Base-by-base conservation (phyloP, 164 flowering plant genomes). In the Vitis vinifera region DNA sequence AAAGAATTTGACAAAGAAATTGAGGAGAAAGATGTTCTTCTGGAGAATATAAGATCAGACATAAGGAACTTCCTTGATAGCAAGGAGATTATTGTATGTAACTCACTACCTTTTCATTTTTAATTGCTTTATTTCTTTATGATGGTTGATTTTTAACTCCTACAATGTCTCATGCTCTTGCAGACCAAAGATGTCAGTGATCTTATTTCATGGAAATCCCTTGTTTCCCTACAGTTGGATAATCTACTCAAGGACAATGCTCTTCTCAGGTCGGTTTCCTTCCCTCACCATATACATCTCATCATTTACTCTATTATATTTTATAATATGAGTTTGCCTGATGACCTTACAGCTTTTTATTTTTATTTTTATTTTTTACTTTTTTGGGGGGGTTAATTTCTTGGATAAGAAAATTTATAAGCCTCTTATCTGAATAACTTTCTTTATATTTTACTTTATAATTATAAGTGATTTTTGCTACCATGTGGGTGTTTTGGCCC, bases 131-230 rank as follows among this genome's bases (percentile, higher is more conserved):
- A 57, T 63, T 57, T 15, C 17, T 51, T 10, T 1, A 53, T 52
- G 51, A 19, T 29, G 9, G 10, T 12, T 37, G 27, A 55, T 12
- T 60, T 44, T 73, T 27, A 44, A 55, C 65, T 73, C 51, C 2
- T 44, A 4, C 31, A 29, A 55, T 67, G 11, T 68, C 71, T 71
- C 8, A 49, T 68, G 10, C 27, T 51, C 14, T 76, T 73, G 67
- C 90, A 96, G 98, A 79, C 70, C 30, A 86, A 88, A 78, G 95
- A 91, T 69, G 78, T 93, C 58, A 77, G 53, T 53, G 91, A 88
- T 55, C 87, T 96, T 55, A 27, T 76, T 65, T 71, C 89, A 19
- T 93, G 98, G 99, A 88, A 90, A 84, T 87, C 90, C 44, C 75
- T 72, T 47, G 84, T 90, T 83, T 90, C 93, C 59, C 19, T 55